Evolutionary conservation across 148 eudicot species (phyloP).

Genomic region (Arbutus unedo): DNA sequence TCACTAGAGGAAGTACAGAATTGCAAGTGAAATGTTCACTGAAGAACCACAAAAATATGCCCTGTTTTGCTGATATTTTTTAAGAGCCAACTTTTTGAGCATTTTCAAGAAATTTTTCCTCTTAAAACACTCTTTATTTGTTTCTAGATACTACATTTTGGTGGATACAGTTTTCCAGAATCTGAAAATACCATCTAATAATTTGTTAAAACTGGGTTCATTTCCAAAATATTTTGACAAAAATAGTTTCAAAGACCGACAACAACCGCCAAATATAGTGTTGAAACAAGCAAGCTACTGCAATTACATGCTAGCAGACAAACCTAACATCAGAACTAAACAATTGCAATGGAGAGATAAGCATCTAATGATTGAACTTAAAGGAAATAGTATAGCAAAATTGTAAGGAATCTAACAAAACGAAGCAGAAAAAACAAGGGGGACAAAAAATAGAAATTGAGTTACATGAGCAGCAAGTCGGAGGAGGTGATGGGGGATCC

Average conservation of each 20-base stretch:
- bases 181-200: neutral
- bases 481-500: slow-evolving; percentile 58
- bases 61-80: neutral
- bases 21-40: neutral
- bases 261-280: neutral
- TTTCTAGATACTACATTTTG: neutral
- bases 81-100: neutral
- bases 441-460: neutral
- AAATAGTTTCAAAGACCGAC: neutral
- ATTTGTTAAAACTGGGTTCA: too few species aligned
- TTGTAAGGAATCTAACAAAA: neutral
- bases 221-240: neutral
- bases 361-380: neutral
- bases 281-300: too few species aligned
- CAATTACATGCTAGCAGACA: neutral
- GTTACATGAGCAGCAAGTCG: slow-evolving; percentile 31
- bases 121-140: too few species aligned
- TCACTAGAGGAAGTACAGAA: neutral
- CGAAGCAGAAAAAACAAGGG: too few species aligned
- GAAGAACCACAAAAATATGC: neutral
- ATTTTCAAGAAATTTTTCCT: neutral
- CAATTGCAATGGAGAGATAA: neutral
- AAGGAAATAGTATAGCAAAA: neutral
- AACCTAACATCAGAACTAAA: neutral
- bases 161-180: neutral